phyloP scores from a whole-genome alignment of 495 filamentous ascomycete genomes.

The Immersiella caudata region DNA sequence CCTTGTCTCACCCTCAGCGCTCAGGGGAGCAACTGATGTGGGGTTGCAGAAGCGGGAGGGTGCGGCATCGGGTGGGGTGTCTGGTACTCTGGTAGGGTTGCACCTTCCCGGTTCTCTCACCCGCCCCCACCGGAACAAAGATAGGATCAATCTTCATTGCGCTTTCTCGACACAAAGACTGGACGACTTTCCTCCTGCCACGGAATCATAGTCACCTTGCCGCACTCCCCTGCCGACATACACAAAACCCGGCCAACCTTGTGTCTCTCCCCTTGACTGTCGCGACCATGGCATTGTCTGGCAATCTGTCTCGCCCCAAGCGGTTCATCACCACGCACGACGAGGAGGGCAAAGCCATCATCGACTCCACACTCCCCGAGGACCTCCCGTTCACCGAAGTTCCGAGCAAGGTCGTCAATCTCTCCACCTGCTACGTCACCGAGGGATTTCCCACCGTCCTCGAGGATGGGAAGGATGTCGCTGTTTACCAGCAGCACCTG shows the following conservation, averaged over 20 bases:
- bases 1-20: no score
- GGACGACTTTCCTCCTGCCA: no score
- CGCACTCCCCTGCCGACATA: no score
- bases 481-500: not conserved
- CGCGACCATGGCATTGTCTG: not conserved
- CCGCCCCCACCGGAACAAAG: not conserved
- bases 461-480: not conserved
- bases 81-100: no score
- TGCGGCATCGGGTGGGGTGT: no score
- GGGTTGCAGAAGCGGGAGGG: no score
- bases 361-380: not conserved
- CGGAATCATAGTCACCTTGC: no score
- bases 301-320: not conserved
- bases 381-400: not conserved
- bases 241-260: no score
- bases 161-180: not conserved
- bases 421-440: not conserved
- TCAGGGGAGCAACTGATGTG: no score
- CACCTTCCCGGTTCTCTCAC: not conserved
- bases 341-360: conserved; percentile 10
- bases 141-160: no score
- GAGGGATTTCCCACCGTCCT: not conserved
- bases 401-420: not conserved
- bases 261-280: not conserved
- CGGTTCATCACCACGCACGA: conserved; percentile 10